Evolutionary conservation across 345 rosid species (phyloP).

Genomic region (Mangifera indica): DNA sequence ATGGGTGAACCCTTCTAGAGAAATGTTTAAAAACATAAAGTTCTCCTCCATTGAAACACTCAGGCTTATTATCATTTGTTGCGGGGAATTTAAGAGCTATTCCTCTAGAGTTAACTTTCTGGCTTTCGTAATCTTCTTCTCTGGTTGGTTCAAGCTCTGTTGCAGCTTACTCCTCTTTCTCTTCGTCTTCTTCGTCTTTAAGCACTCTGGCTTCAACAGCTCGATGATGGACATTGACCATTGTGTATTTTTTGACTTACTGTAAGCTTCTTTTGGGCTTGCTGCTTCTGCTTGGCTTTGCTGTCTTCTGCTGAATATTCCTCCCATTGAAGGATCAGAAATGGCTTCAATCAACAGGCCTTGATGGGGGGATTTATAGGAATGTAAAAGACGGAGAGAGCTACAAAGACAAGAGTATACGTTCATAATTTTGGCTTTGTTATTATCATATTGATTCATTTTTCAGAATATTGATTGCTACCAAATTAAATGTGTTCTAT

Average conservation of each 20-base stretch:
- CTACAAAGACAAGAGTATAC: neutral
- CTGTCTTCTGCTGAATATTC: slow-evolving; percentile 18
- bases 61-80: slow-evolving; percentile 17
- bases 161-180: slow-evolving; percentile 4
- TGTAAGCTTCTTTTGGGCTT: too few relatives aligned
- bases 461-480: too few relatives aligned
- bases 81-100: slow-evolving; percentile 36
- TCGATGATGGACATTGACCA: too few relatives aligned
- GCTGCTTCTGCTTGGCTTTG: neutral
- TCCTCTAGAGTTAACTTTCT: slow-evolving; percentile 36
- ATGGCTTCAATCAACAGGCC: neutral
- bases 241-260: slow-evolving; percentile 7
- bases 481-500: too few relatives aligned
- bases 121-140: neutral
- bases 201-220: slow-evolving; percentile 26
- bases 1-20: slow-evolving; percentile 26
- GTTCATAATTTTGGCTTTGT: neutral
- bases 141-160: slow-evolving; percentile 5
- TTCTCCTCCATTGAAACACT: slow-evolving; percentile 24
- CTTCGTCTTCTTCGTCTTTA: slow-evolving; percentile 20
- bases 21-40: slow-evolving; percentile 24
- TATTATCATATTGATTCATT: too few relatives aligned
- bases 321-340: slow-evolving; percentile 26
- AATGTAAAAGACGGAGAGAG: neutral
- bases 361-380: slow-evolving; percentile 10